These are phyloP conservation scores for Skeletonema menzelii DNA, from an alignment of 108 stramenopile species.

Conservation along the genomic window DNA sequence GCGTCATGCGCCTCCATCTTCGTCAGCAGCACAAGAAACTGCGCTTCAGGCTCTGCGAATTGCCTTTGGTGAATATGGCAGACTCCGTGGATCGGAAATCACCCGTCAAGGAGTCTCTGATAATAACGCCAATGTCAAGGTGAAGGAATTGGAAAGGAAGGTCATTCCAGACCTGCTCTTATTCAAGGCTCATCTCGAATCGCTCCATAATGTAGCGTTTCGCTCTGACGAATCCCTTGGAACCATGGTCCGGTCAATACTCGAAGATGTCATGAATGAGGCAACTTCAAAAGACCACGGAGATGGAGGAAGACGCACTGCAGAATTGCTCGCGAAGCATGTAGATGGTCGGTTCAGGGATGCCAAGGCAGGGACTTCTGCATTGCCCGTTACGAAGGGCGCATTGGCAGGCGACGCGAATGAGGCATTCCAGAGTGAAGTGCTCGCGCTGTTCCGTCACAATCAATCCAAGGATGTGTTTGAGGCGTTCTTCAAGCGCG, in stretches of 20 bases:
- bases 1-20: background rate
- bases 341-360: slow-evolving; percentile 71
- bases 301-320: slow-evolving; percentile 61
- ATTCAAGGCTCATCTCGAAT: slow-evolving; percentile 63
- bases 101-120: slow-evolving; percentile 29
- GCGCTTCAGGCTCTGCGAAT: slow-evolving; percentile 27
- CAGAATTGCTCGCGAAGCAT: slow-evolving; percentile 91
- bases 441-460: slow-evolving; percentile 87
- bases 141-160: slow-evolving; percentile 51
- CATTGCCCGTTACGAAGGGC: slow-evolving; percentile 8
- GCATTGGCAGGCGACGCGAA: slow-evolving; percentile 31
- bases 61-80: slow-evolving; percentile 46
- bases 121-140: slow-evolving; percentile 29
- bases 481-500: slow-evolving; percentile 96
- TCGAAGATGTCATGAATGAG: slow-evolving; percentile 85
- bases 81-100: slow-evolving; percentile 41
- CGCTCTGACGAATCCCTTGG: slow-evolving; percentile 68
- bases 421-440: slow-evolving; percentile 47
- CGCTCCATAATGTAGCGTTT: slow-evolving; percentile 57
- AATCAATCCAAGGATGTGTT: slow-evolving; percentile 95
- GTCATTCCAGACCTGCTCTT: slow-evolving; percentile 64
- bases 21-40: slow-evolving; percentile 28
- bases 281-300: slow-evolving; percentile 16
- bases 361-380: slow-evolving; percentile 49
- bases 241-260: slow-evolving; percentile 71